These are phyloP conservation scores for Dendrobium catenatum DNA, from an alignment of 106 monocot species.

Conservation along the genomic window DNA sequence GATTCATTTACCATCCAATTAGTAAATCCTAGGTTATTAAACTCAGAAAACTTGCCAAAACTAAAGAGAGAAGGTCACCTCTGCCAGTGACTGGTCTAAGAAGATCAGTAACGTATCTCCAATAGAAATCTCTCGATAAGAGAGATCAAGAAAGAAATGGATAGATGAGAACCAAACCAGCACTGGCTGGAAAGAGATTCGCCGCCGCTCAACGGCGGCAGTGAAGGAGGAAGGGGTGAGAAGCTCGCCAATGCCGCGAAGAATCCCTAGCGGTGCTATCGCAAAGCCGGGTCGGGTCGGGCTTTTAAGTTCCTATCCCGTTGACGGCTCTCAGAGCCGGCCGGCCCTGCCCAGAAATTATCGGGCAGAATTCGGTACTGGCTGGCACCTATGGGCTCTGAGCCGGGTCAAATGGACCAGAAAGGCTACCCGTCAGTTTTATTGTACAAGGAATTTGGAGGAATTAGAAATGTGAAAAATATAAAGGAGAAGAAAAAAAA, in stretches of 20 bases:
- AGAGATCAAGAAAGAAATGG: not conserved
- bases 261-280: not conserved
- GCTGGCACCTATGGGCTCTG: not conserved
- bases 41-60: not conserved
- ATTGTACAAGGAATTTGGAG: no score
- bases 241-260: not conserved
- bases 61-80: not conserved
- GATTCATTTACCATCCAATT: not conserved
- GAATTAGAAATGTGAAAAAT: no score
- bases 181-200: not conserved
- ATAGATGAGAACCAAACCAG: no score
- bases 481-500: no score
- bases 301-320: not conserved
- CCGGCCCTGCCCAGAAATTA: not conserved
- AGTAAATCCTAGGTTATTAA: not conserved
- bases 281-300: constrained; percentile 12
- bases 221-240: not conserved
- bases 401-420: not conserved
- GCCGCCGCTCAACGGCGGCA: constrained; percentile 5
- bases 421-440: not conserved
- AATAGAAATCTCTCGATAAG: not conserved
- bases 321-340: not conserved
- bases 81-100: not conserved
- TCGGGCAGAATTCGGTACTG: not conserved
- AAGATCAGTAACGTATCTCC: not conserved